phyloP scores from a whole-genome alignment of 306 rosid genomes.

The Vigna unguiculata region DNA sequence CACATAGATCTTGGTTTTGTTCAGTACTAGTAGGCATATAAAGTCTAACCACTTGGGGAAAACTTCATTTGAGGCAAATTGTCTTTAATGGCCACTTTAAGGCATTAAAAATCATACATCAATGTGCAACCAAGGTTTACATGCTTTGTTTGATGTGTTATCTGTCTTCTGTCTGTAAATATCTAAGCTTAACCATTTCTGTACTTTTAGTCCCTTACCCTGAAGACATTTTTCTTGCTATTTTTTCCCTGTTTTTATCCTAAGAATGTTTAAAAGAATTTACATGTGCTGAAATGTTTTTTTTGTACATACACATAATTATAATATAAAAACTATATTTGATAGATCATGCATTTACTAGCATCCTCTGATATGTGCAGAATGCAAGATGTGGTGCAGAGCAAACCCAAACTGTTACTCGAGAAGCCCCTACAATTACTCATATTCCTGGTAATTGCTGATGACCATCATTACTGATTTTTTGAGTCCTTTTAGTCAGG shows the following conservation, averaged over 20 bases:
- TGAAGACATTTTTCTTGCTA: conserved; percentile 23
- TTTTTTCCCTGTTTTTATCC: conserved; percentile 24
- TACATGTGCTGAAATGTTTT: background rate
- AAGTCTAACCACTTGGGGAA: conserved; percentile 1
- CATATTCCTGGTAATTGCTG: conserved; percentile 79
- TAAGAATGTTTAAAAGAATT: background rate
- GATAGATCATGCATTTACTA: background rate
- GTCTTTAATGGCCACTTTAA: conserved; percentile 5
- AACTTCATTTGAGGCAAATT: conserved; percentile 16
- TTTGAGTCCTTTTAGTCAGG: conserved; percentile 17
- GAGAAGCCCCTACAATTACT: conserved; percentile 94
- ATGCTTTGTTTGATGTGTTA: conserved; percentile 25
- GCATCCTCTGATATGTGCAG: conserved; percentile 52
- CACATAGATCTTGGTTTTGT: background rate
- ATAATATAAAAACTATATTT: background rate
- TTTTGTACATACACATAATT: conserved; percentile 18
- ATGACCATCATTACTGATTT: background rate
- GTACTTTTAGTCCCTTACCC: conserved; percentile 6
- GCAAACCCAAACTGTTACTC: conserved; percentile 91
- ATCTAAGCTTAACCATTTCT: conserved; percentile 7
- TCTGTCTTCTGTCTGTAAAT: conserved; percentile 1
- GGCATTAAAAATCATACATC: conserved; percentile 16
- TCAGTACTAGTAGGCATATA: conserved; percentile 2
- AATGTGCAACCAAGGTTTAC: background rate
- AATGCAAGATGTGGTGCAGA: conserved; percentile 82